Evolutionary conservation across 73 alveolate genomes (phyloP).

Genomic region (Paramecium caudatum): DNA sequence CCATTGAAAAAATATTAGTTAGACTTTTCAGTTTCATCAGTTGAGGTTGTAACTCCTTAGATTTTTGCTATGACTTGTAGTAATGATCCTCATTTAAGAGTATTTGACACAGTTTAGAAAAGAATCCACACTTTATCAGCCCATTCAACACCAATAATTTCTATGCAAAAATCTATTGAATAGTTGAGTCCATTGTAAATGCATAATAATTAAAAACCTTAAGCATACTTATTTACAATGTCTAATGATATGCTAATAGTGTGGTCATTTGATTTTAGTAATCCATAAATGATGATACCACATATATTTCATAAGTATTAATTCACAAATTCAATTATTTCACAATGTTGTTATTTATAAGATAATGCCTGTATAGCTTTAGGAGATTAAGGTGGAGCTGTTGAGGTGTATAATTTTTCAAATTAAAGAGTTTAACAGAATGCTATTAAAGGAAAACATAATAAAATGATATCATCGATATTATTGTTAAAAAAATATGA

Average conservation of each 20-base stretch:
- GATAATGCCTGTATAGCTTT: conserved; percentile 46
- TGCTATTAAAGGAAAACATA: conserved; percentile 48
- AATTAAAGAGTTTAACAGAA: neutral
- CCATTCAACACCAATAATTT: conserved; percentile 29
- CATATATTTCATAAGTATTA: conserved; percentile 43
- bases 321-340: neutral
- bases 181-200: neutral
- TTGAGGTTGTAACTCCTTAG: conserved; percentile 38
- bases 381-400: conserved; percentile 36
- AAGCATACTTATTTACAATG: conserved; percentile 17
- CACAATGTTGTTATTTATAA: conserved; percentile 26
- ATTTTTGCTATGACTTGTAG: conserved; percentile 58
- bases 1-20: conserved; percentile 61
- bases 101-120: conserved; percentile 33
- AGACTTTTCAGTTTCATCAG: conserved; percentile 59
- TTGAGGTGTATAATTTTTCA: conserved; percentile 36
- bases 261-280: conserved; percentile 56
- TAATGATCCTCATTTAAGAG: conserved; percentile 64
- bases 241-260: conserved; percentile 2
- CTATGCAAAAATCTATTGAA: conserved; percentile 14
- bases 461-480: conserved; percentile 24
- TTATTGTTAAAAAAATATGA: conserved; percentile 41
- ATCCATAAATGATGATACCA: conserved; percentile 13
- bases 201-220: neutral
- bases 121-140: conserved; percentile 49